phyloP scores from a whole-genome alignment of 805 yeast species.

The Candida wancherniae region DNA sequence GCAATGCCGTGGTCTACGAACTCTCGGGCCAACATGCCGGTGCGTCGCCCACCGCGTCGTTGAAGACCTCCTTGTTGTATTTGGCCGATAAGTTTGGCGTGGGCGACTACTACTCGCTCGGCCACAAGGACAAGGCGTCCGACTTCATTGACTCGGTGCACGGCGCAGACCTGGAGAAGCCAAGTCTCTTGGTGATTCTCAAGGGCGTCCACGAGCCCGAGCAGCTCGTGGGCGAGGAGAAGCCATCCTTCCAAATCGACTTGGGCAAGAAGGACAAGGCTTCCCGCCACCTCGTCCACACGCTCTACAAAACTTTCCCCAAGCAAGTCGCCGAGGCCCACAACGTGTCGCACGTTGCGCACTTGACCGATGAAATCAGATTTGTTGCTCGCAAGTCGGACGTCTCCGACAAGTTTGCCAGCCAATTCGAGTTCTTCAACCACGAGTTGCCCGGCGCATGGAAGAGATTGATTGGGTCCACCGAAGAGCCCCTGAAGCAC shows the following conservation, averaged over 20 bases:
- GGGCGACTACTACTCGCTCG: constrained; percentile 31
- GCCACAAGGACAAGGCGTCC: constrained; percentile 23
- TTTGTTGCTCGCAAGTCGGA: constrained; percentile 13
- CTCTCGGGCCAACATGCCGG: constrained; percentile 3
- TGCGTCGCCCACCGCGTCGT: constrained; percentile 9
- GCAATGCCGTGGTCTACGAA: constrained; percentile 17
- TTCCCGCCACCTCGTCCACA: constrained; percentile 10
- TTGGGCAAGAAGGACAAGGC: constrained; percentile 6
- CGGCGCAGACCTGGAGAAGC: constrained; percentile 13
- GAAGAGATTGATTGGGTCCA: constrained; percentile 27
- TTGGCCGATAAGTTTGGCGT: constrained; percentile 44
- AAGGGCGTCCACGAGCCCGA: constrained; percentile 39
- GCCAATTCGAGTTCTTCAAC: constrained; percentile 24
- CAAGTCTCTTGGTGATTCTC: constrained; percentile 35
- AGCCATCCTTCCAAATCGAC: constrained; percentile 21
- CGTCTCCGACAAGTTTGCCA: constrained; percentile 10
- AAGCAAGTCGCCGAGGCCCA: constrained; percentile 14
- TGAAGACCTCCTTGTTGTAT: constrained; percentile 34
- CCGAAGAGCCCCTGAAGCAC: constrained; percentile 5
- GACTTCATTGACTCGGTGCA: constrained; percentile 22
- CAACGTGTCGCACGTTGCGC: constrained; percentile 7
- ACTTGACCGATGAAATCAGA: constrained; percentile 25
- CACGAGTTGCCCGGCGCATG: constrained; percentile 33
- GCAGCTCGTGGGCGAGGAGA: constrained; percentile 19
- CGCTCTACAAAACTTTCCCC: constrained; percentile 19